Base-by-base conservation (phyloP, 192 early-diverging fungal species). In the Geranomyces variabilis region DNA sequence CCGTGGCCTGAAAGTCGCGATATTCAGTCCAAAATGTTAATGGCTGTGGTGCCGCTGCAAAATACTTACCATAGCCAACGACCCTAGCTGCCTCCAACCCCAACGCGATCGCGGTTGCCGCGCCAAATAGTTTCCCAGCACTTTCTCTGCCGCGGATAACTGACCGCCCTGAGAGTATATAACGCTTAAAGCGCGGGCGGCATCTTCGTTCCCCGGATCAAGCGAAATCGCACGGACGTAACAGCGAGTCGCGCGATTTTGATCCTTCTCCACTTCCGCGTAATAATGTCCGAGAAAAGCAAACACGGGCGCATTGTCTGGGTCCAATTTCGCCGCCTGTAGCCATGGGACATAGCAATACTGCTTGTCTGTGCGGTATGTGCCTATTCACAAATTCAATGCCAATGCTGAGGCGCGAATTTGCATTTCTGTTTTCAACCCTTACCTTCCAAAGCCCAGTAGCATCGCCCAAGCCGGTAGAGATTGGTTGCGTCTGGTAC, bases 231-330 rank as follows among this genome's bases (percentile, higher is more conserved):
- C 92, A 69, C 93, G 91, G 61, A 85, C 78, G 75, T 91, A 94
- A 75, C 94, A 99, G 66, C 90, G 91, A 43, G 81, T 78, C 8
- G 95, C 94, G 8, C 94, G 89, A 0, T 30, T 74, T 1, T 72
- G 45, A 63, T 96, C 92, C 36, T 81, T 66, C n/a, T 86, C 89
- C 48, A 91, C 79, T 21, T 84, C 63, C 14, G 77, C 80, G 75
- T 94, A 97, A 73, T 92, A 94, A 46, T 91, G 80, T 13, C 95
- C 96, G 13, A 98, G 83, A 28, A 84, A 87, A 0, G 90, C 85
- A 70, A 96, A 98, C 0, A 90, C 87, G 7, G 77, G 77, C 17
- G 89, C 78, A 15, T 67, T 58, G 9, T 73, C 57, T 4, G 91
- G 79, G 69, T 96, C 88, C 8, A 88, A 61, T 59, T 91, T 92